These are phyloP conservation scores for Conoideocrella luteorostrata DNA, from an alignment of 2,329 filamentous ascomycete genomes.

Conservation along the genomic window DNA sequence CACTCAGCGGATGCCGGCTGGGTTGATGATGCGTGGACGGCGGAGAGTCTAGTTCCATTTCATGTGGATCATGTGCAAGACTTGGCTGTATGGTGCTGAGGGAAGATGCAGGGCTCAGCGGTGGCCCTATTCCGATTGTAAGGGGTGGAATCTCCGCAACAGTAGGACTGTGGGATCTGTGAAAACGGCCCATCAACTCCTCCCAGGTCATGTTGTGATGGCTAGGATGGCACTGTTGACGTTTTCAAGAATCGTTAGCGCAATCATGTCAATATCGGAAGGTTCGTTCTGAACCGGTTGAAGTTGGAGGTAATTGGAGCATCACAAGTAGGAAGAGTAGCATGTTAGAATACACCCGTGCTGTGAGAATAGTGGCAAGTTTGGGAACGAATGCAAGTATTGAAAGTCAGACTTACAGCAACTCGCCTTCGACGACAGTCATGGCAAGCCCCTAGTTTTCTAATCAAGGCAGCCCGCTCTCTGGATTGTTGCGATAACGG, in stretches of 20 bases:
- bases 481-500: conserved; percentile 52
- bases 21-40: conserved; percentile 25
- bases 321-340: background rate
- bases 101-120: conserved; percentile 39
- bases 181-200: conserved; percentile 48
- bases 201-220: conserved; percentile 58
- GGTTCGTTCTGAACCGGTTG: too few species aligned
- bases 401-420: conserved; percentile 40
- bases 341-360: background rate
- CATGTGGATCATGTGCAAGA: conserved; percentile 40
- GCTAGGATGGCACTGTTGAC: conserved; percentile 48
- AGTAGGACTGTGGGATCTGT: conserved; percentile 44
- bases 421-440: conserved; percentile 52
- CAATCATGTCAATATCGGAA: too few species aligned
- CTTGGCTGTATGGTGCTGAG: conserved; percentile 29
- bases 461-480: conserved; percentile 52
- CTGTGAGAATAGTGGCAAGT: background rate
- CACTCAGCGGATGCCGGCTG: conserved; percentile 35
- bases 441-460: conserved; percentile 51
- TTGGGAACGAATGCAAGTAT: background rate
- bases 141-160: conserved; percentile 44
- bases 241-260: background rate
- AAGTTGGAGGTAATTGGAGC: too few species aligned
- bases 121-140: conserved; percentile 33
- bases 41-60: conserved; percentile 48